Conservation (phyloP, 139 green algal genomes). For the Penium margaritaceum region DNA sequence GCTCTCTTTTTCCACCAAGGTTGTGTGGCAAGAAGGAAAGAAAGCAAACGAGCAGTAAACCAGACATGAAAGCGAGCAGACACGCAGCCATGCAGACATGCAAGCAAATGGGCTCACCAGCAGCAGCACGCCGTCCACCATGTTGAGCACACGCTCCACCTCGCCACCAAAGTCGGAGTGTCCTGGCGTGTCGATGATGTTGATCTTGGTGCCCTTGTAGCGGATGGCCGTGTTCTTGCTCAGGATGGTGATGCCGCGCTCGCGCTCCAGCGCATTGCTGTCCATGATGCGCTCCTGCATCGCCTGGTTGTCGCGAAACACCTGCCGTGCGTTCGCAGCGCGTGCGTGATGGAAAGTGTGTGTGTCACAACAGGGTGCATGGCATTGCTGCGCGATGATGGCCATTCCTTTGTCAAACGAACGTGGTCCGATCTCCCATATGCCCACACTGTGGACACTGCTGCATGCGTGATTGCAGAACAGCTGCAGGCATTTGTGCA, state of each 20-base stretch:
- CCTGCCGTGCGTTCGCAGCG: too few relatives aligned
- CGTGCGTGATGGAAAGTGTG: too few relatives aligned
- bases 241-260: conserved; percentile 98
- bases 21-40: too few relatives aligned
- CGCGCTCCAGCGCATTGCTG: conserved; percentile 88
- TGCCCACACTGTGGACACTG: too few relatives aligned
- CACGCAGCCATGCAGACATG: background rate
- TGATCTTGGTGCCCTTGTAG: conserved; percentile 78
- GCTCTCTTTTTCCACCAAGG: too few relatives aligned
- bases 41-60: too few relatives aligned
- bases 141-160: conserved; percentile 98
- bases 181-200: conserved; percentile 98
- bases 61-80: background rate
- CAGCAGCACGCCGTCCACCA: conserved; percentile 96
- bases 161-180: conserved; percentile 98
- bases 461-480: too few relatives aligned
- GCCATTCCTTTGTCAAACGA: too few relatives aligned
- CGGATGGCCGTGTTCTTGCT: conserved; percentile 95
- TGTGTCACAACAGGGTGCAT: too few relatives aligned
- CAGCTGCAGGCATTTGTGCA: too few relatives aligned
- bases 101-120: conserved; percentile 50
- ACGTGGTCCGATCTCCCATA: too few relatives aligned
- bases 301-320: conserved; percentile 64
- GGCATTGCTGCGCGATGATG: too few relatives aligned
- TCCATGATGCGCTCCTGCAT: conserved; percentile 91